Evolutionary conservation across 306 rosid genomes (phyloP).

Genomic region (Cucumis sativus): Cucumber_9930_V3 NC_026655.2:30338501-30339000

Average conservation of each 20-base stretch:
- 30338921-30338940: neutral
- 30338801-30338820: conserved; percentile 11
- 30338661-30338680: too few species aligned
- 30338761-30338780: conserved; percentile 19
- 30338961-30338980: too few species aligned
- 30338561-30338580: too few species aligned
- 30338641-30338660: too few species aligned
- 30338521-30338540: too few species aligned
- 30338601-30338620: too few species aligned
- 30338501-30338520: neutral
- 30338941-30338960: too few species aligned
- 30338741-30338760: neutral
- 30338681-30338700: too few species aligned
- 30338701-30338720: neutral
- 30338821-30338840: conserved; percentile 7
- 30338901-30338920: conserved; percentile 21
- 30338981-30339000: too few species aligned
- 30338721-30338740: conserved; percentile 7
- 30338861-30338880: conserved; percentile 19
- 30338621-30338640: too few species aligned
- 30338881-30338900: conserved; percentile 10
- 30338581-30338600: too few species aligned
- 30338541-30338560: too few species aligned
- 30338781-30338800: conserved; percentile 7
- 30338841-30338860: conserved; percentile 14